A percentile compares a stretch with the other conserved stretches of the same genome.
Conservation (phyloP, 139 green algal species). For the Chlamydomonas applanata region DNA sequence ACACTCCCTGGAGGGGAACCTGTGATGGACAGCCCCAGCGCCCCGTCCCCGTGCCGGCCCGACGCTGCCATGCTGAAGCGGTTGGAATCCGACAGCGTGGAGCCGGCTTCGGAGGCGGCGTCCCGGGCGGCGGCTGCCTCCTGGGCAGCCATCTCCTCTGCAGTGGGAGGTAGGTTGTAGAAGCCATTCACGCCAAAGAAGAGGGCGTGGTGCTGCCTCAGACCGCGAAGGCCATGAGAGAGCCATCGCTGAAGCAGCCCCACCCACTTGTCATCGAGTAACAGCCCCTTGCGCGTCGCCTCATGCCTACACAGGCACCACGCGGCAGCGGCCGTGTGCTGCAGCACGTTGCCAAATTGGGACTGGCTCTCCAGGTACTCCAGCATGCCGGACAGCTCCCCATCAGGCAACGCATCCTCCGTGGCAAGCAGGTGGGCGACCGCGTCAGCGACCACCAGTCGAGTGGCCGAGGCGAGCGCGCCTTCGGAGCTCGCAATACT, state of each 20-base stretch:
- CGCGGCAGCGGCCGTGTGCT: neutral
- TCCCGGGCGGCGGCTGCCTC: no score
- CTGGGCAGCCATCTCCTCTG: no score
- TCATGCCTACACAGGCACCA: slow-evolving; percentile 16
- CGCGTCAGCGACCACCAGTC: neutral
- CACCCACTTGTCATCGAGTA: neutral
- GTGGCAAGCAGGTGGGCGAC: neutral
- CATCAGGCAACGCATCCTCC: neutral
- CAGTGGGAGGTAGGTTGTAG: no score
- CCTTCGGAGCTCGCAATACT: neutral
- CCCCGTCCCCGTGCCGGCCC: no score
- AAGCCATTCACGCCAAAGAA: no score
- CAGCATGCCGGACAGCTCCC: neutral
- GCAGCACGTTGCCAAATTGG: neutral
- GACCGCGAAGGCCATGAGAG: neutral
- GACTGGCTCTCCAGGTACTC: slow-evolving; percentile 1
- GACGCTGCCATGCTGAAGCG: no score
- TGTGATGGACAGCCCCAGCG: no score
- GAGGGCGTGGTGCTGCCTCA: neutral
- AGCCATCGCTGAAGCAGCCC: neutral
- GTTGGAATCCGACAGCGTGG: no score
- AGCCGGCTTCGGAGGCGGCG: no score
- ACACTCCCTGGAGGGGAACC: no score
- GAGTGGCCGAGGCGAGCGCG: neutral
- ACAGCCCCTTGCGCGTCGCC: neutral